Percentiles rank a stretch among this genome's conserved stretches.
Conservation (phyloP, 2,329 filamentous ascomycete species). For the Cercospora sp. region DNA sequence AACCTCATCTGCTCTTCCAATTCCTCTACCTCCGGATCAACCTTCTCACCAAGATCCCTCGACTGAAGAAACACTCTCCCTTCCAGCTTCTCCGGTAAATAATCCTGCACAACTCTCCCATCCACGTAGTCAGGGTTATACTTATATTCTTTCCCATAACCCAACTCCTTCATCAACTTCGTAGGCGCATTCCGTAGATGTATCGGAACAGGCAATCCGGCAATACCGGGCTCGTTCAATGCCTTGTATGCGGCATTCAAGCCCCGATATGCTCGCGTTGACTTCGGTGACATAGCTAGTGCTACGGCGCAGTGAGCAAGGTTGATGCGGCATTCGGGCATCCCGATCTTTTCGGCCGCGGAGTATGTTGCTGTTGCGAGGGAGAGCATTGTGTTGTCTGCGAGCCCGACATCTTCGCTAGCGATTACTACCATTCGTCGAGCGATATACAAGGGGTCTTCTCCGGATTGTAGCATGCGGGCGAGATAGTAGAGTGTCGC, state of each 20-base stretch:
- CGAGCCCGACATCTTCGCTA: slow-evolving; percentile 88
- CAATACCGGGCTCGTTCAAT: slow-evolving; percentile 78
- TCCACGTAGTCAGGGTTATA: slow-evolving; percentile 90
- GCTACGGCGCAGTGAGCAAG: slow-evolving; percentile 85
- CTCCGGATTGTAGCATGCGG: slow-evolving; percentile 91
- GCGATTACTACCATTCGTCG: slow-evolving; percentile 92
- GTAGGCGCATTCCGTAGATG: slow-evolving; percentile 93
- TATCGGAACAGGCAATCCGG: slow-evolving; percentile 76
- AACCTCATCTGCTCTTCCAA: slow-evolving; percentile 26
- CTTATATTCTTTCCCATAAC: slow-evolving; percentile 89
- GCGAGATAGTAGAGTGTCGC: slow-evolving; percentile 92
- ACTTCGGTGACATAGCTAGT: slow-evolving; percentile 78
- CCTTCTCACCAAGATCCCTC: slow-evolving; percentile 71
- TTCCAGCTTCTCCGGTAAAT: slow-evolving; percentile 74
- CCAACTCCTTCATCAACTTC: slow-evolving; percentile 86
- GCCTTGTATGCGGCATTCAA: slow-evolving; percentile 78
- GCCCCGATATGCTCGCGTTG: slow-evolving; percentile 79
- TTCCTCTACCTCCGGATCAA: slow-evolving; percentile 59
- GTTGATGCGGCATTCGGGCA: slow-evolving; percentile 92
- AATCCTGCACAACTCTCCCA: slow-evolving; percentile 81
- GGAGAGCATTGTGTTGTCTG: slow-evolving; percentile 78
- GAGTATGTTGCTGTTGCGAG: slow-evolving; percentile 84
- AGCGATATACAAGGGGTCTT: slow-evolving; percentile 90
- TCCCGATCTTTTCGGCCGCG: slow-evolving; percentile 87
- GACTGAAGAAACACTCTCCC: slow-evolving; percentile 77